Percentiles rank a stretch among this genome's conserved stretches.
These are phyloP conservation scores for Zea mays DNA, from an alignment of 176 grass and related monocot species.

Conservation along the genomic window Zm-B73-REFERENCE-NAM-5.0 NC_050103.1:180198501-180199000, in stretches of 20 bases:
- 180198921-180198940: constrained; percentile 90
- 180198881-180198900: constrained; percentile 20
- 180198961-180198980: constrained; percentile 86
- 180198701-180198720: too few relatives aligned
- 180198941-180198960: constrained; percentile 96
- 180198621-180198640: too few relatives aligned
- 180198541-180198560: too few relatives aligned
- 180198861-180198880: background rate
- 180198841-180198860: constrained; percentile 2
- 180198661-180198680: too few relatives aligned
- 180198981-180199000: constrained; percentile 81
- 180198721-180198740: background rate
- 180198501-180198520: too few relatives aligned
- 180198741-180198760: background rate
- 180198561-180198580: too few relatives aligned
- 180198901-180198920: constrained; percentile 72
- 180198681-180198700: too few relatives aligned
- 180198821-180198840: constrained; percentile 16
- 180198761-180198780: background rate
- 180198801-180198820: background rate
- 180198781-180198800: background rate
- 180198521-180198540: too few relatives aligned
- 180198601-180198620: too few relatives aligned
- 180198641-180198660: too few relatives aligned
- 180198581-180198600: too few relatives aligned